phyloP scores from a whole-genome alignment of 2,329 filamentous ascomycete genomes.

The Colletotrichum sp. region DNA sequence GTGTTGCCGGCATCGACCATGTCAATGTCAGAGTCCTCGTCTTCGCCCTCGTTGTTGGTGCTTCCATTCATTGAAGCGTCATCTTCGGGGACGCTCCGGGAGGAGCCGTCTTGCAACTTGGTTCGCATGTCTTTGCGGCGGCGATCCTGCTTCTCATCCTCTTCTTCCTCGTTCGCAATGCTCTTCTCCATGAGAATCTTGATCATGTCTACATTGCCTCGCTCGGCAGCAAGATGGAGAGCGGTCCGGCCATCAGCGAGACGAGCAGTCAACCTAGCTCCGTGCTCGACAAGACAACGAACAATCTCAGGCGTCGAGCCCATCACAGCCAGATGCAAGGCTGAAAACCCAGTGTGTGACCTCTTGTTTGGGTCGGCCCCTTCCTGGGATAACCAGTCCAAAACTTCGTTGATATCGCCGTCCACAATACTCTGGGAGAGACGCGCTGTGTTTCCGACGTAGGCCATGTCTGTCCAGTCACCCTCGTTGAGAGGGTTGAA shows the following conservation, averaged over 20 bases:
- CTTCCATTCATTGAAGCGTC: constrained; percentile 26
- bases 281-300: constrained; percentile 71
- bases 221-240: constrained; percentile 78
- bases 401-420: constrained; percentile 70
- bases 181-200: constrained; percentile 76
- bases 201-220: constrained; percentile 73
- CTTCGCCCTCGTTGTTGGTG: constrained; percentile 37
- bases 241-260: constrained; percentile 82
- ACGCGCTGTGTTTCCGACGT: constrained; percentile 77
- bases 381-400: constrained; percentile 72
- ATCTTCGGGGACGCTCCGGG: constrained; percentile 29
- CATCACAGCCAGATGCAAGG: constrained; percentile 77
- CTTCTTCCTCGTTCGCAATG: constrained; percentile 72
- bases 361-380: constrained; percentile 73
- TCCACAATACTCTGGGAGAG: constrained; percentile 85
- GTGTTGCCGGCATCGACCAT: constrained; percentile 50
- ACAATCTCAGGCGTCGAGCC: constrained; percentile 74
- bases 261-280: constrained; percentile 74
- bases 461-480: constrained; percentile 93
- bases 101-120: constrained; percentile 25
- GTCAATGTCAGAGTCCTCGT: constrained; percentile 45
- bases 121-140: constrained; percentile 43
- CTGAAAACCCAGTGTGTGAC: constrained; percentile 80
- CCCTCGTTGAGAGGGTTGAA: constrained; percentile 84
- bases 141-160: constrained; percentile 62